These are phyloP conservation scores for Prillingera fragicola DNA, from an alignment of 1,284 basidiomycete species.

Conservation along the genomic window DNA sequence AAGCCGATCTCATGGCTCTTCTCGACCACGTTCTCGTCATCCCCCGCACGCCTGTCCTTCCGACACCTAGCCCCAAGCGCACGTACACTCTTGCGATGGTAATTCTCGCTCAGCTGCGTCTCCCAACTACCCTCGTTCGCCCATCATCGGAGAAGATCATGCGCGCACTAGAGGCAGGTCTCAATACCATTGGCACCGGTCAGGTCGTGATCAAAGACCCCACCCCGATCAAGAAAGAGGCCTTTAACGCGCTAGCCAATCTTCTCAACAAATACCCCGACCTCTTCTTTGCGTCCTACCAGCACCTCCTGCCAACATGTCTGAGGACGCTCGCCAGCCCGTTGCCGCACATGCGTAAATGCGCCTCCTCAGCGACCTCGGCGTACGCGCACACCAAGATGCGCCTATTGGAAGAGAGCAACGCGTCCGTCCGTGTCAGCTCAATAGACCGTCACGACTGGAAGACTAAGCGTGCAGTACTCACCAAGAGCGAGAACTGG, in stretches of 20 bases:
- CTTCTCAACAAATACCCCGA: constrained; percentile 36
- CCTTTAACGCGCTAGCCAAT: constrained; percentile 34
- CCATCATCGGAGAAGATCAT: constrained; percentile 39
- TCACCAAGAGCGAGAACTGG: constrained; percentile 27
- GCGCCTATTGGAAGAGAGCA: constrained; percentile 17
- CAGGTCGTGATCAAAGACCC: constrained; percentile 10
- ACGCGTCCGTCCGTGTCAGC: not conserved
- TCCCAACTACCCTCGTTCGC: constrained; percentile 28
- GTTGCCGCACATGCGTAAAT: constrained; percentile 22
- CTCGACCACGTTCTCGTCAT: constrained; percentile 42
- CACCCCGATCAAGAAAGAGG: constrained; percentile 30
- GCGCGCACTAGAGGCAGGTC: constrained; percentile 30
- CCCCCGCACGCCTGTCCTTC: constrained; percentile 37
- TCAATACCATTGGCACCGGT: constrained; percentile 21
- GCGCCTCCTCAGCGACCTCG: constrained; percentile 27
- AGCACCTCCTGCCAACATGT: constrained; percentile 31
- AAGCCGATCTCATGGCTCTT: constrained; percentile 38
- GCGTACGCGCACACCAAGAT: constrained; percentile 33
- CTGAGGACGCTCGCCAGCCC: constrained; percentile 23
- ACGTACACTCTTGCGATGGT: constrained; percentile 44
- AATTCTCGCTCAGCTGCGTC: constrained; percentile 33
- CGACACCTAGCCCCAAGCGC: constrained; percentile 45
- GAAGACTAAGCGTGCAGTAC: constrained; percentile 14
- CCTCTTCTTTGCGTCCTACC: constrained; percentile 34
- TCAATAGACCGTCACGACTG: constrained; percentile 18